Percentiles rank a stretch among this genome's conserved stretches.
Conservation (phyloP, 805 yeast species). For the Candida qinlingensis region DNA sequence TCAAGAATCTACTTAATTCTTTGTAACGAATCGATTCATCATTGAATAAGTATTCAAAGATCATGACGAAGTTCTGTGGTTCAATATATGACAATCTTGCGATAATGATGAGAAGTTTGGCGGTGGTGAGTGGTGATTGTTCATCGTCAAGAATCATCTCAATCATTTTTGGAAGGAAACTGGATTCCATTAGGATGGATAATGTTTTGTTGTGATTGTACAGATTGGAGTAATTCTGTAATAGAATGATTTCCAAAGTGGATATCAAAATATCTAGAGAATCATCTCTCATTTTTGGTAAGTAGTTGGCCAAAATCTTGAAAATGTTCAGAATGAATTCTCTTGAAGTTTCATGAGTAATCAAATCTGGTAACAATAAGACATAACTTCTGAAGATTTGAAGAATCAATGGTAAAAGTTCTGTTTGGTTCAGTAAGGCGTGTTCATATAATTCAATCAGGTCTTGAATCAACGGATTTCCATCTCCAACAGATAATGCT, state of each 20-base stretch:
- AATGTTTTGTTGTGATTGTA: slow-evolving; percentile 17
- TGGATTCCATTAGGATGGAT: slow-evolving; percentile 23
- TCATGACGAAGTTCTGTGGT: slow-evolving; percentile 25
- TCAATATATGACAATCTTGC: slow-evolving; percentile 32
- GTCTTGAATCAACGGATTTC: slow-evolving; percentile 16
- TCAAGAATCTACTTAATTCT: slow-evolving; percentile 25
- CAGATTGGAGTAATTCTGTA: slow-evolving; percentile 15
- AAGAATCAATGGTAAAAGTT: slow-evolving; percentile 58
- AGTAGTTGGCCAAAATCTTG: slow-evolving; percentile 45
- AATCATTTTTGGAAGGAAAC: slow-evolving; percentile 24
- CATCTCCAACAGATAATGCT: slow-evolving; percentile 5
- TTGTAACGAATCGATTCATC: slow-evolving; percentile 23
- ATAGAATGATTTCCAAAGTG: slow-evolving; percentile 43
- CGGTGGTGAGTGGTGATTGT: slow-evolving; percentile 26
- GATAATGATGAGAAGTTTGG: slow-evolving; percentile 30
- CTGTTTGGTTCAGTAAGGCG: slow-evolving; percentile 68
- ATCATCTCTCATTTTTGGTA: slow-evolving; percentile 66
- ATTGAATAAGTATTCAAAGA: slow-evolving; percentile 25
- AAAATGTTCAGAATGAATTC: slow-evolving; percentile 35
- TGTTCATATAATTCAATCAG: slow-evolving; percentile 36
- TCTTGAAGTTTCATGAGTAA: slow-evolving; percentile 34
- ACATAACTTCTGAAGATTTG: slow-evolving; percentile 61
- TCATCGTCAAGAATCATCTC: slow-evolving; percentile 26
- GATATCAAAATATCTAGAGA: slow-evolving; percentile 51
- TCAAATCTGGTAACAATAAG: slow-evolving; percentile 37